These are phyloP conservation scores for Cladophialophora immunda DNA, from an alignment of 2,329 filamentous ascomycete genomes.

Conservation along the genomic window DNA sequence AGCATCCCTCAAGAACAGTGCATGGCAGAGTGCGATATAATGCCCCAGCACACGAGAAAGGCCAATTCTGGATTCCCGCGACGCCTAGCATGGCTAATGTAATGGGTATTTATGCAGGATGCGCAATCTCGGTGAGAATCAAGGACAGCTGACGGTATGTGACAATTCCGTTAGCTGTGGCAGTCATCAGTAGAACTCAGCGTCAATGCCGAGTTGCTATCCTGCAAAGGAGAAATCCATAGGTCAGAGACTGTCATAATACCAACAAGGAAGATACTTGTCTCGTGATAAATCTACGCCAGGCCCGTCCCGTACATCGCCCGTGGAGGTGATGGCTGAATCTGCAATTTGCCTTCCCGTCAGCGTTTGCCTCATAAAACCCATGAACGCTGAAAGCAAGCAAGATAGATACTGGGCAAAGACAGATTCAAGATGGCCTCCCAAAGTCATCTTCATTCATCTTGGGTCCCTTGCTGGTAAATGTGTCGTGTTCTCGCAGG, in stretches of 20 bases:
- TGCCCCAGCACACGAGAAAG: background rate
- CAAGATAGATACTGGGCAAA: conserved; percentile 19
- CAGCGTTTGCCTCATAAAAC: conserved; percentile 30
- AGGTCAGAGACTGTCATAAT: conserved; percentile 30
- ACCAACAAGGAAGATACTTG: conserved; percentile 36
- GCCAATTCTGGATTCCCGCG: background rate
- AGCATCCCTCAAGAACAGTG: background rate
- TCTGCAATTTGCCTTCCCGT: conserved; percentile 33
- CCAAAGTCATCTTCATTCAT: conserved; percentile 37
- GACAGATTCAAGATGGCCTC: background rate
- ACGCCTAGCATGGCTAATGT: background rate
- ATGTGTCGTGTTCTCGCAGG: conserved; percentile 81
- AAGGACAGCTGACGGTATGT: background rate
- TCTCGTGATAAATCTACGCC: conserved; percentile 20
- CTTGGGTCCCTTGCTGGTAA: conserved; percentile 78
- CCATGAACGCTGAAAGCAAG: conserved; percentile 30
- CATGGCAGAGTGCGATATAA: background rate
- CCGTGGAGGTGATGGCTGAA: conserved; percentile 17
- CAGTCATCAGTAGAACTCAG: background rate
- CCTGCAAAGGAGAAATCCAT: conserved; percentile 25
- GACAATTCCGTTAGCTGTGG: background rate
- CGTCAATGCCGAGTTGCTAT: conserved; percentile 10
- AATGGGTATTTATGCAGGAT: background rate
- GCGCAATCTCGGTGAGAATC: background rate
- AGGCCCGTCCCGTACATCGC: conserved; percentile 7